These are phyloP conservation scores for Nasturtium officinale DNA, from an alignment of 345 rosid genomes.

Conservation along the genomic window DNA sequence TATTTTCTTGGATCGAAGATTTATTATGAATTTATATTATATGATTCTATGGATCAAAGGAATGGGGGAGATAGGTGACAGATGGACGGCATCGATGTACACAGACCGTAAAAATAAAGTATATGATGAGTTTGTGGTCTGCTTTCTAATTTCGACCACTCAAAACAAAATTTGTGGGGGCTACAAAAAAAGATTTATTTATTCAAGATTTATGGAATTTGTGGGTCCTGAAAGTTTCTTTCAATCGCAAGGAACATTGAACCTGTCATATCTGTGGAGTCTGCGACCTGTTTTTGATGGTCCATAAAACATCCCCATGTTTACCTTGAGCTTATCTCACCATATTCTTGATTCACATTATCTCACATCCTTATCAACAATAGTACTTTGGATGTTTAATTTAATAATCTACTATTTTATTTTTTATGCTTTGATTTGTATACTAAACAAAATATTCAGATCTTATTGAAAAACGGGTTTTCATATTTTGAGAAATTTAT, in stretches of 20 bases:
- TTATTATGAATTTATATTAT: neutral
- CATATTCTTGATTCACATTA: conserved; percentile 19
- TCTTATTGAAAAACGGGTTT: neutral
- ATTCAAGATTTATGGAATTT: neutral
- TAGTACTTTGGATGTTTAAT: neutral
- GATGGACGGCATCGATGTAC: conserved; percentile 9
- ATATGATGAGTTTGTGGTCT: conserved; percentile 25
- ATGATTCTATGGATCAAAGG: conserved; percentile 22
- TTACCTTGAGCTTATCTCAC: conserved; percentile 31
- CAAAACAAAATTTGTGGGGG: conserved; percentile 12
- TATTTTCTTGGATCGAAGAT: neutral
- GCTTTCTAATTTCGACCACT: conserved; percentile 28
- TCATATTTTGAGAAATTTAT: neutral
- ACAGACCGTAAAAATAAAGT: neutral
- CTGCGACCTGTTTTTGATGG: conserved; percentile 15
- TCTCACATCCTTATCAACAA: conserved; percentile 4
- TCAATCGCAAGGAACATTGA: conserved; percentile 35
- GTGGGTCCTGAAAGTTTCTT: conserved; percentile 33
- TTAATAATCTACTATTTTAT: neutral
- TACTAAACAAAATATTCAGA: neutral
- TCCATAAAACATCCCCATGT: conserved; percentile 11
- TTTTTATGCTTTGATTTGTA: neutral
- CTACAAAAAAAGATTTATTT: neutral
- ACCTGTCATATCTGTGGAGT: conserved; percentile 35
- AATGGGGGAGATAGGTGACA: conserved; percentile 18